A percentile compares a stretch with the other conserved stretches of the same genome.
Conservation (phyloP, 2,329 filamentous ascomycete species). For the Periglandula ipomoeae region DNA sequence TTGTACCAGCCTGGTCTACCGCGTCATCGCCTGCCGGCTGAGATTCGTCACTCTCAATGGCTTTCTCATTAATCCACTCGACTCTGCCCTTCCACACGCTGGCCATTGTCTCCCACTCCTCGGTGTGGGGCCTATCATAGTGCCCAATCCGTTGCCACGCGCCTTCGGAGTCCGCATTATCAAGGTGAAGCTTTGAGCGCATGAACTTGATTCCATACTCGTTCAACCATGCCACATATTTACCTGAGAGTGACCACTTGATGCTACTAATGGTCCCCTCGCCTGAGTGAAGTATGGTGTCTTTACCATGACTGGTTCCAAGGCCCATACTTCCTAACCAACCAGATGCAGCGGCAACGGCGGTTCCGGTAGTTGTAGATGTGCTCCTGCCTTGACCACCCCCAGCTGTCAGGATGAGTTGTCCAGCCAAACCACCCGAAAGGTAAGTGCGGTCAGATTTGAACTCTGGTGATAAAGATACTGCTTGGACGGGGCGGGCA, state of each 20-base stretch:
- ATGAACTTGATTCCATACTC: conserved; percentile 98
- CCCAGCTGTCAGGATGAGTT: conserved; percentile 76
- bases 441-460: conserved; percentile 82
- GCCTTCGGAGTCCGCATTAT: conserved; percentile 65
- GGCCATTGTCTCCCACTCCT: conserved; percentile 93
- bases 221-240: conserved; percentile 91
- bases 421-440: conserved; percentile 82
- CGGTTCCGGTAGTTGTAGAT: conserved; percentile 77
- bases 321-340: conserved; percentile 89
- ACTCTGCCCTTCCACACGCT: conserved; percentile 85
- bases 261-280: conserved; percentile 88
- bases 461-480: conserved; percentile 91
- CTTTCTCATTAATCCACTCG: conserved; percentile 86
- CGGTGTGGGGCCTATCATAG: conserved; percentile 76
- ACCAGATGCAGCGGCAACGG: conserved; percentile 72
- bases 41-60: conserved; percentile 63
- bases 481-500: conserved; percentile 81
- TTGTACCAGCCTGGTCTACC: neutral
- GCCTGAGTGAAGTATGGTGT: conserved; percentile 80
- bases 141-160: conserved; percentile 95
- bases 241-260: conserved; percentile 89
- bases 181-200: conserved; percentile 77
- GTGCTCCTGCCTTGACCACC: conserved; percentile 74
- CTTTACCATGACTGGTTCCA: conserved; percentile 67
- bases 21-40: neutral